Percentiles rank a stretch among this genome's conserved stretches.
phyloP scores from a whole-genome alignment of 805 yeast species.

The Lipomyces chichibuensis region DNA sequence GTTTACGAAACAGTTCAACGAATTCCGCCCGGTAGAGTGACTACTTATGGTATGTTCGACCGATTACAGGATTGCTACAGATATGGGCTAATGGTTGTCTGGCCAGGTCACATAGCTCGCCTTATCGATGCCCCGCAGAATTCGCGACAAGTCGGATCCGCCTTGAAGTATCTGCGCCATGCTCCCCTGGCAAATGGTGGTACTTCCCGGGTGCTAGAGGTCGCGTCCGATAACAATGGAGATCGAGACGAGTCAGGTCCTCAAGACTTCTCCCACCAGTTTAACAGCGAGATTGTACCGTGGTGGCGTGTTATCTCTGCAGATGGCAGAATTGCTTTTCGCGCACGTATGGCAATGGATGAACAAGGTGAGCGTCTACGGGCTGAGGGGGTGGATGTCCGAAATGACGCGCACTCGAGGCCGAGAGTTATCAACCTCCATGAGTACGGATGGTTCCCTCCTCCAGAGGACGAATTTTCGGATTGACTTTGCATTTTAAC shows the following conservation, averaged over 20 bases:
- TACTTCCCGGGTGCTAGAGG: constrained; percentile 19
- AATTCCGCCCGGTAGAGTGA: constrained; percentile 66
- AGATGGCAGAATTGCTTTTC: constrained; percentile 63
- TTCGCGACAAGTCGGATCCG: constrained; percentile 73
- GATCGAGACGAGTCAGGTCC: background rate
- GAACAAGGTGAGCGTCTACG: constrained; percentile 53
- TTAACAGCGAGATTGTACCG: constrained; percentile 54
- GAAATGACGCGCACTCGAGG: constrained; percentile 47
- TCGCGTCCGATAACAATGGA: constrained; percentile 9
- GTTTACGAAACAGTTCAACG: constrained; percentile 58
- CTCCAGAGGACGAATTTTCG: constrained; percentile 16
- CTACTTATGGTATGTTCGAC: constrained; percentile 60
- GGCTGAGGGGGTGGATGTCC: constrained; percentile 51
- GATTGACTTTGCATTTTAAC: constrained; percentile 2
- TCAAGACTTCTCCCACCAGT: constrained; percentile 28
- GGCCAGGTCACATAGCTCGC: constrained; percentile 65
- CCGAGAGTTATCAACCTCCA: constrained; percentile 40
- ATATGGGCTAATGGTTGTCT: constrained; percentile 1
- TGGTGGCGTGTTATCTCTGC: constrained; percentile 81
- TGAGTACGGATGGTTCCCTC: constrained; percentile 72
- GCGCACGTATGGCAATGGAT: constrained; percentile 48
- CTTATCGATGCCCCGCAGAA: constrained; percentile 64
- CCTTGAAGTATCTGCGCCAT: constrained; percentile 57
- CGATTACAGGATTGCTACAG: background rate
- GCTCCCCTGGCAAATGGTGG: background rate